Evolutionary conservation across 2,329 filamentous ascomycete species (phyloP).

Genomic region (Sclerotinia nivalis): DNA sequence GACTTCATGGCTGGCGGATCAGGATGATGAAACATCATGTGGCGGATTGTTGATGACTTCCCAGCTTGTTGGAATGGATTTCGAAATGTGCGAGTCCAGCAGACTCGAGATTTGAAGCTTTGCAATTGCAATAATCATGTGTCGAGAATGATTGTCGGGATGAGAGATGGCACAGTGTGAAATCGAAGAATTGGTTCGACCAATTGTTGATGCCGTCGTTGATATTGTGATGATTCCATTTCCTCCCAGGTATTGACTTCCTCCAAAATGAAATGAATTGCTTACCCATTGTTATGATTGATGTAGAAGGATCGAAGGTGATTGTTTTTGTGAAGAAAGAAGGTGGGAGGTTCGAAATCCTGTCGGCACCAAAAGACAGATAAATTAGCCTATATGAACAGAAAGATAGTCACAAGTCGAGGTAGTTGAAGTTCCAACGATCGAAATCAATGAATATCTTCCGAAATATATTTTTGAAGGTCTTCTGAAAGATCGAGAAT

Average conservation of each 20-base stretch:
- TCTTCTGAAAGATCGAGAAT: conserved; percentile 1
- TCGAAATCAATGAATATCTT: neutral
- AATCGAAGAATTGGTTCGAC: neutral
- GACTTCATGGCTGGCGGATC: conserved; percentile 7
- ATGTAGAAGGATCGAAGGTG: conserved; percentile 38
- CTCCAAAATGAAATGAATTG: conserved; percentile 37
- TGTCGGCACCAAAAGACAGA: neutral
- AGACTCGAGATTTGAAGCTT: conserved; percentile 14
- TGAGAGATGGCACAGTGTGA: neutral
- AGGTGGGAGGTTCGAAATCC: conserved; percentile 21
- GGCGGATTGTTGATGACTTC: neutral
- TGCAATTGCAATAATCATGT: neutral
- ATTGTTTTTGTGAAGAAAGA: conserved; percentile 32
- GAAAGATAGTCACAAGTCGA: neutral
- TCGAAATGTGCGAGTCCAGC: neutral
- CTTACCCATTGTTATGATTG: conserved; percentile 42
- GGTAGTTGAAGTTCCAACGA: neutral
- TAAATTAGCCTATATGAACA: conserved; percentile 15
- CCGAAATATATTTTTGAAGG: neutral
- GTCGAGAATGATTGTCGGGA: neutral
- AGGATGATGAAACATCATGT: conserved; percentile 4
- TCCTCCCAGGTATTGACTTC: conserved; percentile 24
- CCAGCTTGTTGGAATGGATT: neutral
- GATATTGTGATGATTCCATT: conserved; percentile 14
- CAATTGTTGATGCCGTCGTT: conserved; percentile 3